A percentile compares a stretch with the other conserved stretches of the same genome.
These are phyloP conservation scores for Sordariomycetes sp. DNA, from an alignment of 2,329 filamentous ascomycete genomes.

Conservation along the genomic window DNA sequence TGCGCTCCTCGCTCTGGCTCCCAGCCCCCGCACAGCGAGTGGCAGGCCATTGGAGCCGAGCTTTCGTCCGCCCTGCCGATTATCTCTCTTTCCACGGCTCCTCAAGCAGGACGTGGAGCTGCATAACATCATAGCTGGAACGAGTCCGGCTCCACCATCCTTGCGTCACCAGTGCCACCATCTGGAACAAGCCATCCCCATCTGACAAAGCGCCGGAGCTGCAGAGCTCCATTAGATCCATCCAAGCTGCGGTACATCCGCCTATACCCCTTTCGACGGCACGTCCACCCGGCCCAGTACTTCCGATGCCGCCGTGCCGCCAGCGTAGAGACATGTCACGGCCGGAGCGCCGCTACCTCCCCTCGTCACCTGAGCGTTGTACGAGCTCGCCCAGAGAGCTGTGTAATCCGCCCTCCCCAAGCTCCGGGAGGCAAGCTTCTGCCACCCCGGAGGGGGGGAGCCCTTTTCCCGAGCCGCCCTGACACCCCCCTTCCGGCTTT, in stretches of 20 bases:
- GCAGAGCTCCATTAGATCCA: neutral
- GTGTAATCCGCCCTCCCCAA: neutral
- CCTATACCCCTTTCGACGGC: neutral
- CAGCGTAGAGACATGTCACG: neutral
- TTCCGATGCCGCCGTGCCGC: neutral
- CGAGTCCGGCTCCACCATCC: neutral
- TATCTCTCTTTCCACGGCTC: too few relatives aligned
- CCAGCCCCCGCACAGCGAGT: too few relatives aligned
- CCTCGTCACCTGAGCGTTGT: constrained; percentile 4
- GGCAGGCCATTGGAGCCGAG: too few relatives aligned
- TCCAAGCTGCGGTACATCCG: neutral
- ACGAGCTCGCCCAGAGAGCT: neutral
- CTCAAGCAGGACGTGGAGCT: neutral
- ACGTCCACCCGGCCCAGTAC: neutral
- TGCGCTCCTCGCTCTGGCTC: neutral
- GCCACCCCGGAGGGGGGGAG: neutral
- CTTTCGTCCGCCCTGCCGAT: too few relatives aligned
- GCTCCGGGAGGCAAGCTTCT: neutral
- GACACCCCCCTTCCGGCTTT: neutral
- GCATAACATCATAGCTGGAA: neutral
- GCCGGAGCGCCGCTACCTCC: neutral
- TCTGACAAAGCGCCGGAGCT: neutral
- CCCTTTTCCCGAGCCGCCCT: neutral
- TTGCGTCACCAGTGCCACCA: neutral
- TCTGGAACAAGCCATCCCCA: neutral